phyloP scores from a whole-genome alignment of 345 rosid species.

The Chamaenerion angustifolium region DNA sequence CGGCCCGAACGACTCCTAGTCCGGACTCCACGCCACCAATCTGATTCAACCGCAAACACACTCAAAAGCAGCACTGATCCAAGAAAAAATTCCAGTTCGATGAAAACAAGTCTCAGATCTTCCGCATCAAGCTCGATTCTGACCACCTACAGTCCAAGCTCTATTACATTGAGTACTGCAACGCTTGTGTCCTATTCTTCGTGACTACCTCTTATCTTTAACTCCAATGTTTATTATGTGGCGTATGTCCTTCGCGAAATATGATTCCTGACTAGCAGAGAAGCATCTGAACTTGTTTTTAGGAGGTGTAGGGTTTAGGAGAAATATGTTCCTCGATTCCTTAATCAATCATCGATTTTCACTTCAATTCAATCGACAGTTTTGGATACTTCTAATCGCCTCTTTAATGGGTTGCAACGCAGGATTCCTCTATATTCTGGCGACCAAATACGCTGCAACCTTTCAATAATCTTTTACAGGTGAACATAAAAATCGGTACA shows the following conservation, averaged over 20 bases:
- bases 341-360: constrained; percentile 39
- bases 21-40: constrained; percentile 47
- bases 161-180: constrained; percentile 42
- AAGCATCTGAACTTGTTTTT: constrained; percentile 40
- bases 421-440: constrained; percentile 60
- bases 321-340: constrained; percentile 36
- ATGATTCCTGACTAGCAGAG: constrained; percentile 77
- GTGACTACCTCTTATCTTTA: constrained; percentile 35
- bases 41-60: constrained; percentile 25
- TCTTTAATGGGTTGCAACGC: constrained; percentile 45
- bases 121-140: constrained; percentile 71
- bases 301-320: constrained; percentile 43
- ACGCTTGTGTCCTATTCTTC: constrained; percentile 25
- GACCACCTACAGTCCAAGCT: constrained; percentile 60
- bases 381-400: constrained; percentile 30
- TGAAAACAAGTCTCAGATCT: constrained; percentile 88
- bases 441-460: constrained; percentile 58
- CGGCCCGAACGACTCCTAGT: constrained; percentile 22
- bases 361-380: constrained; percentile 42
- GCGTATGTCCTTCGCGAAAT: constrained; percentile 51
- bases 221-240: constrained; percentile 28
- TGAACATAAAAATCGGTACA: too few relatives aligned
- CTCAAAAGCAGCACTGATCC: constrained; percentile 39
- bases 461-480: too few relatives aligned
- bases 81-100: constrained; percentile 76